Percentiles rank a stretch among this genome's conserved stretches.
Conservation (phyloP, 2,329 filamentous ascomycete genomes). For the Venturia nashicola region DNA sequence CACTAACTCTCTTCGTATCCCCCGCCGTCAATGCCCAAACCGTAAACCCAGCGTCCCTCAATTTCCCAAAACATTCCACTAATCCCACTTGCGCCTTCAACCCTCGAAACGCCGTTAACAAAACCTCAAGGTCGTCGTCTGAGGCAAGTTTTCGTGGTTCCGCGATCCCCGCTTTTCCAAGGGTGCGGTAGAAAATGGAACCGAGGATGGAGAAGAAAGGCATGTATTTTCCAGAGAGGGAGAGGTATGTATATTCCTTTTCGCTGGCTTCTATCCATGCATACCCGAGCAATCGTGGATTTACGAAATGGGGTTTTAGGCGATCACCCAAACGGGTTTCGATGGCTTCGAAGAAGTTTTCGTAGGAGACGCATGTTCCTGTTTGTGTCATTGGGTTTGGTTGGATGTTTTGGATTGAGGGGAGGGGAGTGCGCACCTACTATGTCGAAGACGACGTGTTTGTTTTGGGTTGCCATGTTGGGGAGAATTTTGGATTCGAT, state of each 20-base stretch:
- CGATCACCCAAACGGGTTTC: slow-evolving; percentile 29
- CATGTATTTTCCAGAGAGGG: slow-evolving; percentile 31
- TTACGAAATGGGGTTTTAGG: slow-evolving; percentile 26
- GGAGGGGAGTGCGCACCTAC: no score
- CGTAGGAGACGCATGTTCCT: slow-evolving; percentile 36
- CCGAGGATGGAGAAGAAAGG: slow-evolving; percentile 33
- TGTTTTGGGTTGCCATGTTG: no score
- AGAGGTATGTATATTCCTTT: slow-evolving; percentile 38
- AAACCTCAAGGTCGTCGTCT: no score
- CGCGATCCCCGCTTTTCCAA: slow-evolving; percentile 17
- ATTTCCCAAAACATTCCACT: slow-evolving; percentile 27
- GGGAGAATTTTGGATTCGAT: no score
- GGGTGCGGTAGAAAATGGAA: slow-evolving; percentile 36
- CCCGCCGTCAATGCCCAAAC: slow-evolving; percentile 44
- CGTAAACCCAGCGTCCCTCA: slow-evolving; percentile 36
- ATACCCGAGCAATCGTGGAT: slow-evolving; percentile 24
- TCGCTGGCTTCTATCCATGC: slow-evolving; percentile 36
- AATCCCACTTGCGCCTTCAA: no score
- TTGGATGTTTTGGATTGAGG: no score
- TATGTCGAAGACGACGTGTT: no score
- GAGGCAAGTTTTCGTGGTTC: no score
- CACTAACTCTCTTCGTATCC: slow-evolving; percentile 36
- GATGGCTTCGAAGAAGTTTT: slow-evolving; percentile 30
- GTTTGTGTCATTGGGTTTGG: no score
- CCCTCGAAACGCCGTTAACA: no score